Evolutionary conservation across 805 yeast species (phyloP).

Genomic region (Clavispora asparagi): DNA sequence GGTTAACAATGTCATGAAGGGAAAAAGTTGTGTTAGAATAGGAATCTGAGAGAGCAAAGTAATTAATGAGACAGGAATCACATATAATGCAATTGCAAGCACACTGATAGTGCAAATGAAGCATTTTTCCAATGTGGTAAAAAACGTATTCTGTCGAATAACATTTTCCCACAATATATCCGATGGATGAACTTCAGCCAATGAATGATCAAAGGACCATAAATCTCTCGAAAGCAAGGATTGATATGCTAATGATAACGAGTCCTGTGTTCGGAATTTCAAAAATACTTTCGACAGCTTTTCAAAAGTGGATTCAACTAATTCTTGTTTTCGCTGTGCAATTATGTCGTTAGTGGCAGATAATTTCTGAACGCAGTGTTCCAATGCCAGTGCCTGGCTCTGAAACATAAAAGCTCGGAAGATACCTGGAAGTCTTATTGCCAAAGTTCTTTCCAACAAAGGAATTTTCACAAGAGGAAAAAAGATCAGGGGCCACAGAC

Average conservation of each 20-base stretch:
- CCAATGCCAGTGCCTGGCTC: conserved; percentile 8
- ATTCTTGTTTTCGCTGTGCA: not conserved
- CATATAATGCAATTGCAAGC: conserved; percentile 56
- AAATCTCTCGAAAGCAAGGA: conserved; percentile 38
- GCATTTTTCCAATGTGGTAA: conserved; percentile 33
- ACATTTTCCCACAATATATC: conserved; percentile 74
- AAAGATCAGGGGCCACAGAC: conserved; percentile 27
- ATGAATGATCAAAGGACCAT: conserved; percentile 39
- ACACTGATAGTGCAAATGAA: conserved; percentile 44
- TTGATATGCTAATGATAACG: conserved; percentile 64
- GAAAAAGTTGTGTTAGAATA: conserved; percentile 54
- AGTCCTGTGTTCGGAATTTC: conserved; percentile 50
- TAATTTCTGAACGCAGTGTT: not conserved
- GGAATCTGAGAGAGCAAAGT: conserved; percentile 75
- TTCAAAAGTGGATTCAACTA: conserved; percentile 14
- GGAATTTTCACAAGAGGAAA: conserved; percentile 17
- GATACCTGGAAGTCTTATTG: conserved; percentile 25
- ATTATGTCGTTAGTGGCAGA: not conserved
- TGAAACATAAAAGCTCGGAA: conserved; percentile 21
- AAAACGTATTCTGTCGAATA: conserved; percentile 29
- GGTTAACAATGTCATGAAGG: conserved; percentile 53
- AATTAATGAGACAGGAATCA: conserved; percentile 77
- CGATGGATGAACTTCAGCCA: conserved; percentile 54
- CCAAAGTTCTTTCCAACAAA: conserved; percentile 13
- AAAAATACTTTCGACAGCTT: conserved; percentile 50